A percentile compares a stretch with the other conserved stretches of the same genome.
phyloP scores from a whole-genome alignment of 2,329 filamentous ascomycete species.

The Colletotrichum gigasporum region DNA sequence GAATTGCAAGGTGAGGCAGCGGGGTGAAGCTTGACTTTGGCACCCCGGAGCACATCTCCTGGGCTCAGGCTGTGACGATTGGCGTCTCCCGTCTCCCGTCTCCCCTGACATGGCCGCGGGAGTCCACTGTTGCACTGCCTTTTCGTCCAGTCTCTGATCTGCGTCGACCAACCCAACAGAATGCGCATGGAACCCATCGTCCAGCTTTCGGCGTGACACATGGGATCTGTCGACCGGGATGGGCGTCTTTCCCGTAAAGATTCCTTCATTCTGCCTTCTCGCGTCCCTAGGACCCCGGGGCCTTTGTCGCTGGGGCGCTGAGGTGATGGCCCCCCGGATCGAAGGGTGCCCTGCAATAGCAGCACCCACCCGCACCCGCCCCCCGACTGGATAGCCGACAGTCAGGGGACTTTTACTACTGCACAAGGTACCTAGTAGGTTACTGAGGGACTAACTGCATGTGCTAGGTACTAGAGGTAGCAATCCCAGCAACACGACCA shows the following conservation, averaged over 20 bases:
- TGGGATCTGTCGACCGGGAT: slow-evolving; percentile 7
- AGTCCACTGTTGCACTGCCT: neutral
- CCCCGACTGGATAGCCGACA: neutral
- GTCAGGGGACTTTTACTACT: neutral
- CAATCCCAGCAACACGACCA: neutral
- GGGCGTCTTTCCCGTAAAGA: neutral
- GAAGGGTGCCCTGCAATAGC: too few relatives aligned
- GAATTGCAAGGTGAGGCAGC: neutral
- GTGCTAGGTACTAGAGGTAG: neutral
- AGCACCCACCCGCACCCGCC: neutral
- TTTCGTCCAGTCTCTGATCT: neutral
- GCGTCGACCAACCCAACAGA: neutral
- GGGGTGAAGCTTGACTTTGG: neutral
- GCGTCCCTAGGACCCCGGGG: slow-evolving; percentile 16
- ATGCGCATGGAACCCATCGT: slow-evolving; percentile 14
- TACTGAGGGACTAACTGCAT: too few relatives aligned
- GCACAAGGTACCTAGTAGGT: too few relatives aligned
- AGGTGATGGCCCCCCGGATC: neutral
- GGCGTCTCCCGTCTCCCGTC: slow-evolving; percentile 11
- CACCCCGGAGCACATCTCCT: neutral
- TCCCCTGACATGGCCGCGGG: neutral
- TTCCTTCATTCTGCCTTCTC: slow-evolving; percentile 1
- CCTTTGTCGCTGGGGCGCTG: neutral
- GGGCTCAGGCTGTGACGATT: slow-evolving; percentile 20
- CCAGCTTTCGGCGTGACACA: slow-evolving; percentile 14